These are phyloP conservation scores for Paecilomyces sp. DNA, from an alignment of 2,329 filamentous ascomycete genomes.

Conservation along the genomic window DNA sequence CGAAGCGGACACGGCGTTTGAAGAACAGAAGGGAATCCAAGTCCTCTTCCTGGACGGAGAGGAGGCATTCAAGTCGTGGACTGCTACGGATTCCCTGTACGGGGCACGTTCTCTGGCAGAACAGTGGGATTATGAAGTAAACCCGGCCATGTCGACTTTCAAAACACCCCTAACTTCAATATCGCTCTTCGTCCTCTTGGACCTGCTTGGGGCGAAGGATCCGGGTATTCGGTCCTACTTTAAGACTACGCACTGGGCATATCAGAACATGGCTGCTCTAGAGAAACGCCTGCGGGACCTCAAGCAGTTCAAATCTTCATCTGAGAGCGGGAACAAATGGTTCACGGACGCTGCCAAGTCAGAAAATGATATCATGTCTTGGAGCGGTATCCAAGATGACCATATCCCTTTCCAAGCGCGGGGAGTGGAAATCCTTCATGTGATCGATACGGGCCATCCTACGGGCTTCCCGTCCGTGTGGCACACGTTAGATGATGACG, in stretches of 20 bases:
- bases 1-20: conserved; percentile 45
- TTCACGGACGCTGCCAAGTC: conserved; percentile 57
- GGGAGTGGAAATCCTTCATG: conserved; percentile 80
- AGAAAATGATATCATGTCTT: conserved; percentile 39
- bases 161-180: conserved; percentile 70
- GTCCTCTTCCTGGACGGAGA: conserved; percentile 88
- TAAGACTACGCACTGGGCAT: conserved; percentile 87
- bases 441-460: conserved; percentile 64
- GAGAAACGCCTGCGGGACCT: conserved; percentile 68
- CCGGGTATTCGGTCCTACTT: conserved; percentile 81
- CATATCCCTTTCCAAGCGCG: conserved; percentile 83
- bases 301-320: conserved; percentile 57
- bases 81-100: conserved; percentile 74
- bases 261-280: conserved; percentile 64
- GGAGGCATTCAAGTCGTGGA: conserved; percentile 82
- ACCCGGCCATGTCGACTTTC: conserved; percentile 68
- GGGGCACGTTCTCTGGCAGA: conserved; percentile 76
- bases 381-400: conserved; percentile 66
- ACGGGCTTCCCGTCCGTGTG: conserved; percentile 67
- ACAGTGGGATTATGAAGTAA: conserved; percentile 64
- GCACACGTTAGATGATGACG: conserved; percentile 81
- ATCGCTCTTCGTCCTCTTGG: conserved; percentile 82
- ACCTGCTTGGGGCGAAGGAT: conserved; percentile 66
- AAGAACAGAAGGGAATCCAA: conserved; percentile 76
- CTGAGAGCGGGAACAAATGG: conserved; percentile 48